Conservation (phyloP, 495 filamentous ascomycete genomes). For the Talaromyces stipitatus region DNA sequence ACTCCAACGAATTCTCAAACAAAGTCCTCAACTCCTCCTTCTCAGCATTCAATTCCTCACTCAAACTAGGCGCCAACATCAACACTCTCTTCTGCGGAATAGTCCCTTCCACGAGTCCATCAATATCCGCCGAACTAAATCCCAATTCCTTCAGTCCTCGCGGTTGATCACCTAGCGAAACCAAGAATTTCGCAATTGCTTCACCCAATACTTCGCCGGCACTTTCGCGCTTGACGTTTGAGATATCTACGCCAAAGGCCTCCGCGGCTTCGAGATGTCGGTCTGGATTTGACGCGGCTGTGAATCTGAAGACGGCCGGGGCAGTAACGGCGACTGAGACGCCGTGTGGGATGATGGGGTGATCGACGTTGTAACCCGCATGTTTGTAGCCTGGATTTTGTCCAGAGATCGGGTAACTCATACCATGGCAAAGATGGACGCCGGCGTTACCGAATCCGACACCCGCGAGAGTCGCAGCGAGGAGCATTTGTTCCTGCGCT, state of each 20-base stretch:
- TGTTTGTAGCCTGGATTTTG: conserved; percentile 91
- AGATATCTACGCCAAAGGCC: conserved; percentile 82
- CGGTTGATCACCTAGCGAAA: conserved; percentile 81
- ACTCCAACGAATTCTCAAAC: conserved; percentile 61
- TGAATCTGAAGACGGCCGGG: conserved; percentile 90
- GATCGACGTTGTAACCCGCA: conserved; percentile 64
- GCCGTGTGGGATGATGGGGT: conserved; percentile 87
- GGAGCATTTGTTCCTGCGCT: conserved; percentile 88
- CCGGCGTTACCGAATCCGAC: conserved; percentile 97
- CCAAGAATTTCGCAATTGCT: conserved; percentile 71
- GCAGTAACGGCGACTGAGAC: conserved; percentile 93
- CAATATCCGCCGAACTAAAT: conserved; percentile 65
- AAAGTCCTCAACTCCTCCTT: conserved; percentile 57
- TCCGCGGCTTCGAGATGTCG: conserved; percentile 86
- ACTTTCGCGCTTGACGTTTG: conserved; percentile 73
- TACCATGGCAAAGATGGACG: conserved; percentile 94
- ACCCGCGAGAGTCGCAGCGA: conserved; percentile 87
- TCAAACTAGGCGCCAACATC: conserved; percentile 81
- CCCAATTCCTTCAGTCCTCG: conserved; percentile 76
- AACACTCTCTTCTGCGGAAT: conserved; percentile 84
- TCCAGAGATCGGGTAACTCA: conserved; percentile 91
- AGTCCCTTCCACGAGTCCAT: conserved; percentile 83
- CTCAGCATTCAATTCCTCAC: conserved; percentile 52
- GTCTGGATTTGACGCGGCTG: conserved; percentile 80
- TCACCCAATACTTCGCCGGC: conserved; percentile 83